A percentile compares a stretch with the other conserved stretches of the same genome.
These are phyloP conservation scores for Oenanthe sinensis DNA, from an alignment of 129 eudicot species.

Conservation along the genomic window DNA sequence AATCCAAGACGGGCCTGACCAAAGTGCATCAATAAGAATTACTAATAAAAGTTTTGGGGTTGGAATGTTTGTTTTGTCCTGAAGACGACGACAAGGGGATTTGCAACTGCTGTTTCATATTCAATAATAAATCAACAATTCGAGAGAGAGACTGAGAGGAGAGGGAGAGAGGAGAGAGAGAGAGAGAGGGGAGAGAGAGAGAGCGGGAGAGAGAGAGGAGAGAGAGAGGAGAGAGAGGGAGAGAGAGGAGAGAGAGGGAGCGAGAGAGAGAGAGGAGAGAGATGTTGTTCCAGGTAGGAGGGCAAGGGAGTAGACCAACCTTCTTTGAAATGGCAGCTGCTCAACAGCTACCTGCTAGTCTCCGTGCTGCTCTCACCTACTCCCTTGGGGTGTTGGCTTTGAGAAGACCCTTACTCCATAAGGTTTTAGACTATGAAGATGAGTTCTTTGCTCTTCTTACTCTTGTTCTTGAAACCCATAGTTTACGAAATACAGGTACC, in stretches of 20 bases:
- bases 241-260: slow-evolving; percentile 20
- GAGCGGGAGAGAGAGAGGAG: neutral
- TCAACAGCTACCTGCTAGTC: slow-evolving; percentile 98
- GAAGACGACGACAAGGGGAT: too few relatives aligned
- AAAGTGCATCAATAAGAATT: too few relatives aligned
- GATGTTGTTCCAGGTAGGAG: slow-evolving; percentile 99
- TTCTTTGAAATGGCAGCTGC: slow-evolving; percentile 99
- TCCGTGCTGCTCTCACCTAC: slow-evolving; percentile 93
- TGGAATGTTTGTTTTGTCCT: too few relatives aligned
- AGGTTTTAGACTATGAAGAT: slow-evolving; percentile 85
- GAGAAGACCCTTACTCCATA: slow-evolving; percentile 88
- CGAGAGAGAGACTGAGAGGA: too few relatives aligned
- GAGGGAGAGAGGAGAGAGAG: too few relatives aligned
- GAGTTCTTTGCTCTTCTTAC: slow-evolving; percentile 84
- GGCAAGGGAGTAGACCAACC: slow-evolving; percentile 93
- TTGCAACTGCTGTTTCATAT: too few relatives aligned
- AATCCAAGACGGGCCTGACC: too few relatives aligned
- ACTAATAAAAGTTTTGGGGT: too few relatives aligned
- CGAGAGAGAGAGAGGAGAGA: slow-evolving; percentile 6
- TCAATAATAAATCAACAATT: too few relatives aligned
- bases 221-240: slow-evolving; percentile 8
- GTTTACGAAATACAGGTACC: slow-evolving; percentile 74
- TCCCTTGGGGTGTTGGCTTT: slow-evolving; percentile 92
- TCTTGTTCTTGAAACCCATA: slow-evolving; percentile 89
- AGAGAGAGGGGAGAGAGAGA: neutral